Evolutionary conservation across 177 flowering plant species (phyloP).

Genomic region (Vitis hybrid): DNA sequence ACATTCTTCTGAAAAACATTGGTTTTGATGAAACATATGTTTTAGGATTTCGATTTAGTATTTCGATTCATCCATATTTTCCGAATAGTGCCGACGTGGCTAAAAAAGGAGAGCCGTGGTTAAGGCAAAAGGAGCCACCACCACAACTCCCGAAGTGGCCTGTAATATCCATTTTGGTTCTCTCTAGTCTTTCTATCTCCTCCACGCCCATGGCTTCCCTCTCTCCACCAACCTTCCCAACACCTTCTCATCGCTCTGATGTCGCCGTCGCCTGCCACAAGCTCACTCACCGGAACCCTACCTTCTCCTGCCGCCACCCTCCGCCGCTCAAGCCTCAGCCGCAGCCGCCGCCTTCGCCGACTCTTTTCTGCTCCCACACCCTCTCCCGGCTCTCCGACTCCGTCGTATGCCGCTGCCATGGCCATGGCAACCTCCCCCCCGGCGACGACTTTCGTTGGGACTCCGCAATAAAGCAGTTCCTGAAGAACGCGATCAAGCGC

Average conservation of each 20-base stretch:
- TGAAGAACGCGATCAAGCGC: slow-evolving; percentile 35
- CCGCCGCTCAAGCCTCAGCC: slow-evolving; percentile 5
- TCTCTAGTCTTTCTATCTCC: slow-evolving; percentile 12
- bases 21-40: too few relatives aligned
- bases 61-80: too few relatives aligned
- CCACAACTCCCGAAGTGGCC: too few relatives aligned
- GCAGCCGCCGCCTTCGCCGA: slow-evolving; percentile 7
- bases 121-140: too few relatives aligned
- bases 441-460: slow-evolving; percentile 43
- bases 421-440: slow-evolving; percentile 8
- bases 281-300: slow-evolving; percentile 29
- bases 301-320: slow-evolving; percentile 15
- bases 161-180: not conserved
- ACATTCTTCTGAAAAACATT: too few relatives aligned
- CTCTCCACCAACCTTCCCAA: slow-evolving; percentile 30
- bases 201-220: slow-evolving; percentile 39
- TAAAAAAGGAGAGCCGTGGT: too few relatives aligned
- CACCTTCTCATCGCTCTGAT: slow-evolving; percentile 21
- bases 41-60: too few relatives aligned
- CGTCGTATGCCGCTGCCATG: slow-evolving; percentile 41
- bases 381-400: slow-evolving; percentile 31
- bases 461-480: slow-evolving; percentile 39
- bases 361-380: slow-evolving; percentile 6
- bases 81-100: too few relatives aligned
- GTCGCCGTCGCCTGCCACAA: slow-evolving; percentile 25